Base-by-base conservation (phyloP, 768 basidiomycete species). In the Mycena vulgaris region DNA sequence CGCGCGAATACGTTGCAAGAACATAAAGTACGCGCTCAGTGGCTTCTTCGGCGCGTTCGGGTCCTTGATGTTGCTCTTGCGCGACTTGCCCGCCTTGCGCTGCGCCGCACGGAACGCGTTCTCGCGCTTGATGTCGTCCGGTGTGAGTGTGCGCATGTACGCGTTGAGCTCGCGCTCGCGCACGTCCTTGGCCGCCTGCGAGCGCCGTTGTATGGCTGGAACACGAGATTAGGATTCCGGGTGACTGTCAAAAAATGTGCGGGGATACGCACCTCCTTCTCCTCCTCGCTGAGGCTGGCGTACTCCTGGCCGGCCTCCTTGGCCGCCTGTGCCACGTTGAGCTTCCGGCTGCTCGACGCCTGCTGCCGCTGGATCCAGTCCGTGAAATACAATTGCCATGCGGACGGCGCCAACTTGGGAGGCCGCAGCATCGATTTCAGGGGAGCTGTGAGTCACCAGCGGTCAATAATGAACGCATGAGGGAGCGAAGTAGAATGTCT, bases 1-100 rank as follows among this genome's bases (percentile, higher is more conserved):
- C 61, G 93, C 92, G 69, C 96, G 87, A 74, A 98, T 98, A 51
- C 92, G 90, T 79, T 96, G 95, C 72, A 97, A 80, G 85, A 96
- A 98, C 91, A 97, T 94, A 73, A 98, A 97, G 77, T 97, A 98
- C 0, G 96, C 95, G 78, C 91, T 93, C 49, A 97, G 89, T 8
- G 96, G 96, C 78, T 97, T 97, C 90, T 96, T 97, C 4, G 96
- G 96, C 10, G 95, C 96, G 77, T 98, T 97, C 37, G 96, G 96
- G 79, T 98, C 96, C 84, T 97, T 97, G 82, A 98, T 93, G 79
- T 98, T 98, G 74, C 93, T 93, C 87, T 93, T 95, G 71, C 95
- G 88, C 42, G 94, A 96, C 81, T 95, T 96, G 71, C 96, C 96
- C 19, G 94, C 93, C 81, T 95, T 95, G 68, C 96, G 91, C 81